Base-by-base conservation (phyloP, 2,329 filamentous ascomycete species). In the Botrytis deweyae region DNA sequence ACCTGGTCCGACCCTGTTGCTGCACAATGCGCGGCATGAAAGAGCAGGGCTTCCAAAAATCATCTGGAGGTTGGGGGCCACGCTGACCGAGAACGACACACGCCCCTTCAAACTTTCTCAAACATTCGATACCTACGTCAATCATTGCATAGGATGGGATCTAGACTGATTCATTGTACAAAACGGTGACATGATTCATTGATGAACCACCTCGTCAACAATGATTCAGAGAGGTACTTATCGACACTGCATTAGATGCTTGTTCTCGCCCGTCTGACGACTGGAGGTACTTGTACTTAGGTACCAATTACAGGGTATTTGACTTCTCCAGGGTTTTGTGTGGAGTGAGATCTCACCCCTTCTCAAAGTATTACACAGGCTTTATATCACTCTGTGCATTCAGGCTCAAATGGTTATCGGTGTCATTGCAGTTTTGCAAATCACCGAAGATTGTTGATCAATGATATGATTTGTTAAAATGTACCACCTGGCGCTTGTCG, bases 11-110 rank as follows among this genome's bases (percentile, higher is more conserved):
- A 55, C 59, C 70, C 69, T 68, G 65, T 36, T 18, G n/a, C 49
- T 72, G 70, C 70, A 67, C 70, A 67, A 38, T 72, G 70, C 44
- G 62, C 70, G 62, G 70, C 62, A 44, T 55, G 36, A 70, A 66
- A 58, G 52, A 29, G 46, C 58, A 65, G 58, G 70, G 70, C 44
- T 33, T 22, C 42, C n/a, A 70, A 46, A 59, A 44, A 42, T 52
- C 55, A 63, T 63, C 69, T 62, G 20, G 18, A 62, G 25, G 40
- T 72, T 66, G 46, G 70, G 70, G 70, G 61, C 70, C 44, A 49
- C 18, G 49, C 65, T 52, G 46, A 67, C n/a, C 52, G 46, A 66
- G 20, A 25, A 29, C 46, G 52, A 38, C 49, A 55, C n/a, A 55
- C 22, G 33, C 65, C n/a, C 7, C 40, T 64, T 46, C 18, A 44